Evolutionary conservation across 2,329 filamentous ascomycete genomes (phyloP).

Genomic region (Colletotrichum destructivum): DNA sequence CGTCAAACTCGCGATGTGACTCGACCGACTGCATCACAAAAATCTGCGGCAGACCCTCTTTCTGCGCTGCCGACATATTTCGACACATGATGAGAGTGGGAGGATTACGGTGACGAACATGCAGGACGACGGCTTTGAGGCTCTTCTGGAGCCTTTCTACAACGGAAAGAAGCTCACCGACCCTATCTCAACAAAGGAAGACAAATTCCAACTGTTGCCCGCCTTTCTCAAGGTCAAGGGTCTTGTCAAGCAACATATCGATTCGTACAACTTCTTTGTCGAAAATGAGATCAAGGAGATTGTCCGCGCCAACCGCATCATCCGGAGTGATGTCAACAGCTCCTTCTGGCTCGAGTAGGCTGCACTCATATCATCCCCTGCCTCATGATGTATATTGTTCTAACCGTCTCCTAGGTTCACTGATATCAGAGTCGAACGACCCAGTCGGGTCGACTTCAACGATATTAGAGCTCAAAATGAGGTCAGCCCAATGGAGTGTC

Average conservation of each 20-base stretch:
- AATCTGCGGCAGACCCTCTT: conserved; percentile 23
- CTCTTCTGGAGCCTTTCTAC: conserved; percentile 77
- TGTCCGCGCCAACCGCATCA: conserved; percentile 88
- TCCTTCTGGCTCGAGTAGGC: conserved; percentile 87
- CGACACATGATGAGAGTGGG: conserved; percentile 41
- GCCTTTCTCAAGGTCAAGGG: conserved; percentile 99
- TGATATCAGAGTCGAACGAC: conserved; percentile 88
- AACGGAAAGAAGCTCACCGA: conserved; percentile 78
- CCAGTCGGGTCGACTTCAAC: conserved; percentile 83
- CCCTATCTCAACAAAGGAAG: conserved; percentile 76
- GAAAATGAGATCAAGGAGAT: conserved; percentile 98
- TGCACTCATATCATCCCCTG: not conserved
- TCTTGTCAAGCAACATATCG: conserved; percentile 96
- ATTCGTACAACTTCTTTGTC: conserved; percentile 99
- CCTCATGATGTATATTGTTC: not conserved
- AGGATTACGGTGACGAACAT: conserved; percentile 55
- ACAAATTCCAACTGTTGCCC: conserved; percentile 97
- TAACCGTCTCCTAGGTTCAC: conserved; percentile 68
- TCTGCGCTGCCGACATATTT: conserved; percentile 1
- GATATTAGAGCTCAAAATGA: conserved; percentile 78
- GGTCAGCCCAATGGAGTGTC: conserved; percentile 96
- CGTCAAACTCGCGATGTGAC: conserved; percentile 39
- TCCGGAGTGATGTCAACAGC: conserved; percentile 92
- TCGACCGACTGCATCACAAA: conserved; percentile 33
- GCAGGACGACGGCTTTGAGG: conserved; percentile 77